A percentile compares a stretch with the other conserved stretches of the same genome.
Evolutionary conservation across 1,284 basidiomycete species (phyloP).

Genomic region (Cryptococcus wingfieldii): DNA sequence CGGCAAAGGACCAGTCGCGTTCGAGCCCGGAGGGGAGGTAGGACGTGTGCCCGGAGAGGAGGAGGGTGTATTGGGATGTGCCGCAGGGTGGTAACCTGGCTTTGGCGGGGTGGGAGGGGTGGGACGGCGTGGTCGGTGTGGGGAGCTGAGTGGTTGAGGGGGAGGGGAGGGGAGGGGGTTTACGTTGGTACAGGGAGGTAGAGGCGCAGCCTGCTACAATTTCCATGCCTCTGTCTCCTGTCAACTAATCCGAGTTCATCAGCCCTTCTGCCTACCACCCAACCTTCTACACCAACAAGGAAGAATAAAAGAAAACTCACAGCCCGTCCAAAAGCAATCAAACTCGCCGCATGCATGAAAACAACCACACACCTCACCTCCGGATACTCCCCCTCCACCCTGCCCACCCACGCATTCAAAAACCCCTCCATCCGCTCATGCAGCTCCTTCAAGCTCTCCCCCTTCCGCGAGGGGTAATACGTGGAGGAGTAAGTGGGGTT

Average conservation of each 20-base stretch:
- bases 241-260: conserved; percentile 22
- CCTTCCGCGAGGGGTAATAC: conserved; percentile 47
- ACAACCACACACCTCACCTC: conserved; percentile 47
- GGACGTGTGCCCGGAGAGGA: conserved; percentile 41
- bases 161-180: conserved; percentile 1
- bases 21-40: conserved; percentile 46
- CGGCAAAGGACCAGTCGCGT: conserved; percentile 45
- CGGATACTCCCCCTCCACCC: conserved; percentile 37
- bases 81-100: conserved; percentile 17
- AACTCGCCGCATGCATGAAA: conserved; percentile 53
- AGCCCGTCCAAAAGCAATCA: conserved; percentile 47
- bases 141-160: not conserved
- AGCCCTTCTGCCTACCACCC: not conserved
- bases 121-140: not conserved
- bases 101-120: not conserved
- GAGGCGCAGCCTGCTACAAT: conserved; percentile 45
- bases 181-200: conserved; percentile 41
- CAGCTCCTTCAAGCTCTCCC: conserved; percentile 50
- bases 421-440: conserved; percentile 44
- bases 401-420: conserved; percentile 34
- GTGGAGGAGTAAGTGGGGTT: conserved; percentile 45
- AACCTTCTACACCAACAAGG: not conserved
- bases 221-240: conserved; percentile 30
- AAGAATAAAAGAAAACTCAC: conserved; percentile 22
- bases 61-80: conserved; percentile 38